Evolutionary conservation across 805 yeast genomes (phyloP).

Genomic region (Candida cerambycidarum): DNA sequence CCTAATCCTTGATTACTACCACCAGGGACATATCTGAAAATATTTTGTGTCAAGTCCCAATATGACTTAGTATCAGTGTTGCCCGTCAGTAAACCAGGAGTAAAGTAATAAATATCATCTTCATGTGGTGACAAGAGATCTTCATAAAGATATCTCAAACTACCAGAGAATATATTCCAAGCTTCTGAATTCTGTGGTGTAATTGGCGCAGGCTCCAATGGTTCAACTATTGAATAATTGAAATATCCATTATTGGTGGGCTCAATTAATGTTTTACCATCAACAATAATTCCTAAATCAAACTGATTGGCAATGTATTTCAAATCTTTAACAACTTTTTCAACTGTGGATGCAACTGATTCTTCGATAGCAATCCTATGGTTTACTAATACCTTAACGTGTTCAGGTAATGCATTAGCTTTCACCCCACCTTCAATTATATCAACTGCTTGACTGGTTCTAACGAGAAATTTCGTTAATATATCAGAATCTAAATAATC

Average conservation of each 20-base stretch:
- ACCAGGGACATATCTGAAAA: slow-evolving; percentile 36
- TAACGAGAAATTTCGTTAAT: slow-evolving; percentile 35
- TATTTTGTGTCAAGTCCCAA: slow-evolving; percentile 40
- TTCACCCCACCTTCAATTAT: slow-evolving; percentile 50
- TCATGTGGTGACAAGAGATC: slow-evolving; percentile 24
- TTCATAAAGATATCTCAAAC: slow-evolving; percentile 39
- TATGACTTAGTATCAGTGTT: slow-evolving; percentile 44
- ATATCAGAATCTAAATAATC: slow-evolving; percentile 27
- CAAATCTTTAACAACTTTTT: slow-evolving; percentile 32
- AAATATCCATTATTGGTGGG: slow-evolving; percentile 25
- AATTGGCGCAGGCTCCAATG: slow-evolving; percentile 40
- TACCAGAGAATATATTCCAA: slow-evolving; percentile 38
- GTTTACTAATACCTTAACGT: slow-evolving; percentile 43
- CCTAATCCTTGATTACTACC: slow-evolving; percentile 13
- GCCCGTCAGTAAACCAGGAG: slow-evolving; percentile 37
- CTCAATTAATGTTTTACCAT: slow-evolving; percentile 15
- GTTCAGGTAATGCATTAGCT: slow-evolving; percentile 51
- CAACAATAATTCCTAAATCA: slow-evolving; percentile 34
- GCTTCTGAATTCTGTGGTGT: slow-evolving; percentile 31
- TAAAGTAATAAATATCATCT: slow-evolving; percentile 27
- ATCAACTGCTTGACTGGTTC: slow-evolving; percentile 51
- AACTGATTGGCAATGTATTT: slow-evolving; percentile 33
- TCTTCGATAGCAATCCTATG: slow-evolving; percentile 49
- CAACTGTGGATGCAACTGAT: slow-evolving; percentile 29
- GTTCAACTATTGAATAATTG: slow-evolving; percentile 24